These are phyloP conservation scores for Vanilla planifolia DNA, from an alignment of 106 monocot species.

Conservation along the genomic window DNA sequence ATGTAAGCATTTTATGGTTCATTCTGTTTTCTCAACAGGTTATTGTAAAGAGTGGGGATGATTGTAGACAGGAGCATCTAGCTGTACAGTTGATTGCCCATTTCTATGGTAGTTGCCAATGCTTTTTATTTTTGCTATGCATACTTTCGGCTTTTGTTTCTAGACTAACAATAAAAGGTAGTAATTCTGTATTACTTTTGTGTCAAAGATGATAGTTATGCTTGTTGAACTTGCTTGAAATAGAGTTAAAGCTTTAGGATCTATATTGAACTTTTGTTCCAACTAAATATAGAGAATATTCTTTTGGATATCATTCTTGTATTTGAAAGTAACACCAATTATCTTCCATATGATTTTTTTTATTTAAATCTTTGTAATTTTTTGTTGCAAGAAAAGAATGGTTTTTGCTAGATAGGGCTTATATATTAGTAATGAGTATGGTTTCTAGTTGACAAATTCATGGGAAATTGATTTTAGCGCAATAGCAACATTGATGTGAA, in stretches of 20 bases:
- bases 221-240: background rate
- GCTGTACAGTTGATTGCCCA: conserved; percentile 97
- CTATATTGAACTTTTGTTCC: background rate
- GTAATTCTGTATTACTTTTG: too few species aligned
- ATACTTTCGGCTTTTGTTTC: background rate
- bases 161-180: background rate
- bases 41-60: conserved; percentile 99
- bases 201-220: too few species aligned
- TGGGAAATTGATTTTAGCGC: too few species aligned
- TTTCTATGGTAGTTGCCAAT: conserved; percentile 79
- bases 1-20: background rate
- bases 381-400: background rate
- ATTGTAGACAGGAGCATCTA: conserved; percentile 96
- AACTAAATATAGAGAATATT: too few species aligned
- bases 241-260: background rate
- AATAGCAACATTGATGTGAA: too few species aligned
- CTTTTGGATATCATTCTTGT: too few species aligned
- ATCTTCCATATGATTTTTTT: background rate
- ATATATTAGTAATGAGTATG: too few species aligned
- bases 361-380: background rate
- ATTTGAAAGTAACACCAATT: background rate
- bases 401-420: too few species aligned
- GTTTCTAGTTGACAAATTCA: too few species aligned
- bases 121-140: background rate
- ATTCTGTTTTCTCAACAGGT: conserved; percentile 36